Conservation (phyloP, 768 basidiomycete genomes). For the Mycena leptocephala region DNA sequence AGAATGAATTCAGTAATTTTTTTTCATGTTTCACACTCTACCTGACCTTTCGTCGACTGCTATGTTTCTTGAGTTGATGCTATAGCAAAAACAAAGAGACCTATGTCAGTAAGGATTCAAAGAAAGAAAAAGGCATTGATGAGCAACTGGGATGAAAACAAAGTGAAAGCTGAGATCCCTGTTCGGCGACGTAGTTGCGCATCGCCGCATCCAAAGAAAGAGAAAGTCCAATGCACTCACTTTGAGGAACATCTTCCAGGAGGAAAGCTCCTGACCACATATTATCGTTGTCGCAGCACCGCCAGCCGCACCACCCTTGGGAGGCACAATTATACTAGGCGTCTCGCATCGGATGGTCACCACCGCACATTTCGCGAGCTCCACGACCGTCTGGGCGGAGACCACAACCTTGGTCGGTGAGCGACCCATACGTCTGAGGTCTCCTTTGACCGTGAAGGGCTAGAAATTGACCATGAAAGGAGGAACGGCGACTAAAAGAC, state of each 20-base stretch:
- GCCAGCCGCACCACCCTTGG: background rate
- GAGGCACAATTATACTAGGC: background rate
- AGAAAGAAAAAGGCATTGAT: background rate
- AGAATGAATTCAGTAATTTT: background rate
- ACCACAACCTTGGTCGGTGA: background rate
- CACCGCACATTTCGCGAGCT: slow-evolving; percentile 17
- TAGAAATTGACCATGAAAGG: slow-evolving; percentile 3
- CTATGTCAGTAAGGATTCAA: background rate
- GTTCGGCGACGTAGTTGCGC: background rate
- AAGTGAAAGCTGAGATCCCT: slow-evolving; percentile 17
- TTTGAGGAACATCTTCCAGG: slow-evolving; percentile 23
- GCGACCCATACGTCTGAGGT: slow-evolving; percentile 17
- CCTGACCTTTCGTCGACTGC: slow-evolving; percentile 4
- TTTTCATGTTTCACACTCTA: too few species aligned
- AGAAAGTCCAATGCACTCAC: background rate
- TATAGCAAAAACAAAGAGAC: background rate
- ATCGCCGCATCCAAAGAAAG: background rate
- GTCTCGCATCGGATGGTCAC: slow-evolving; percentile 26
- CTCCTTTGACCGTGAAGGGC: background rate
- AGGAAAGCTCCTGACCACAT: slow-evolving; percentile 20
- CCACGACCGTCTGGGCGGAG: slow-evolving; percentile 19
- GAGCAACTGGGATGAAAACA: background rate
- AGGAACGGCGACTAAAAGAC: background rate
- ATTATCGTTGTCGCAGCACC: too few species aligned
- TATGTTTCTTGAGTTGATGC: slow-evolving; percentile 24